Evolutionary conservation across 176 grass and related monocot species (phyloP).

Genomic region (Phyllostachys edulis): DNA sequence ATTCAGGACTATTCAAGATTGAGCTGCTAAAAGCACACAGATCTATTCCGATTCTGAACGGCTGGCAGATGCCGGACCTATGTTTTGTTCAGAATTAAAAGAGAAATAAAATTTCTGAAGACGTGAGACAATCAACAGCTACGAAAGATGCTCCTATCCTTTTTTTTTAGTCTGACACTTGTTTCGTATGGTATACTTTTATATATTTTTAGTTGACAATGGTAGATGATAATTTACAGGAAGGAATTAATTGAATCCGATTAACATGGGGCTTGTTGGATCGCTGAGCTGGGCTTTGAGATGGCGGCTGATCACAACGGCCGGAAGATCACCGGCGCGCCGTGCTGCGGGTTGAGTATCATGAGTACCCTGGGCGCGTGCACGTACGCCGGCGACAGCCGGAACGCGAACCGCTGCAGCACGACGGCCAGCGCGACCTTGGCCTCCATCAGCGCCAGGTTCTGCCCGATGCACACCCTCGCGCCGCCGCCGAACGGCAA

Average conservation of each 20-base stretch:
- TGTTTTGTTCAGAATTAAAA: background rate
- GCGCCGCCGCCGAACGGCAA: conserved; percentile 80
- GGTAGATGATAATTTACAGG: conserved; percentile 44
- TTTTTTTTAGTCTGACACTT: conserved; percentile 22
- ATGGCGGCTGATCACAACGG: conserved; percentile 28
- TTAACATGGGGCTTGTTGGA: background rate
- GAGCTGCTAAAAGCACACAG: background rate
- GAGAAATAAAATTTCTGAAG: background rate
- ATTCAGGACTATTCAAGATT: background rate
- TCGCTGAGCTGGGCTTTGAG: background rate
- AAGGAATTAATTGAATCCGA: conserved; percentile 54
- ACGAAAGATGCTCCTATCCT: background rate
- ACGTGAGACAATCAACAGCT: background rate
- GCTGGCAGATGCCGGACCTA: background rate
- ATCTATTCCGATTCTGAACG: background rate
- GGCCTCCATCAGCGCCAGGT: conserved; percentile 75
- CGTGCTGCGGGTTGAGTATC: conserved; percentile 79
- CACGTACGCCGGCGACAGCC: conserved; percentile 71
- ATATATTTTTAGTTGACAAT: conserved; percentile 43
- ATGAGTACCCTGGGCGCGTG: conserved; percentile 89
- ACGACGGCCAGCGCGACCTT: conserved; percentile 80
- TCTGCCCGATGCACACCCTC: conserved; percentile 91
- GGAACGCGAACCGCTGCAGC: conserved; percentile 70
- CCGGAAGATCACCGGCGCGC: conserved; percentile 85
- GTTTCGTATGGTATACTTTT: conserved; percentile 44